Evolutionary conservation across 108 stramenopile species (phyloP), one percentile per base, ranked within the genome.

Genomic region (Cyclotella distinguenda): DNA sequence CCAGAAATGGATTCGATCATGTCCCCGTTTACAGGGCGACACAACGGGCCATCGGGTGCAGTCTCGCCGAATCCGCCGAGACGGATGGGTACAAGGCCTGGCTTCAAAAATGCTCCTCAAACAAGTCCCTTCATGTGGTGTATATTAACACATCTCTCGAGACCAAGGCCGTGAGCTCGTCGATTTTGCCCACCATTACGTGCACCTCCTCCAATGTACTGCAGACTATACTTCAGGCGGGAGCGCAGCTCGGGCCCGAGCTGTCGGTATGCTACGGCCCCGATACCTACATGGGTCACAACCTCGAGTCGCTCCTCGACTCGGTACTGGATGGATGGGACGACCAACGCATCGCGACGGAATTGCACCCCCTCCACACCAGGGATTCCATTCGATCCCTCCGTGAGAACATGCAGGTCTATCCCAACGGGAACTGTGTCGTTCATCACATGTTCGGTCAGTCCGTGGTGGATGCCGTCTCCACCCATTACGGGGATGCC

Each of bases 381-480:
- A 76, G 81, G 22, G 57, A 44, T 11, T 69, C 85, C 1, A 49
- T 95, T 10, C 72, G 62, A 68, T 6, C 50, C 15, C 72, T 92
- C 6, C 81, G 78, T 27, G 74, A 88, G 35, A 85, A 79, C 42
- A 70, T 91, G 6, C 40, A 67, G 22, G 90, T 95, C 3, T 95
- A 84, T 47, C 94, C 94, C 36, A 60, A 64, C 59, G 96, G 96
- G 6, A 97, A 95, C 68, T 97, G 96, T 62, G 77, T 97, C 34
- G 96, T 97, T 13, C 96, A 97, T 85, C 96, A 97, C 81, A 95
- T 97, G 94, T 97, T 97, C 75, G 94, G 94, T 33, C 51, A 72
- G 30, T 68, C 82, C 22, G 86, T 91, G 16, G 89, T 90, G 7
- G 66, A 86, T 11, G 78, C 87, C 8, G 95, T 96, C 21, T 61